Evolutionary conservation across 1,284 basidiomycete species (phyloP).

Genomic region (Agaricales sp.): DNA sequence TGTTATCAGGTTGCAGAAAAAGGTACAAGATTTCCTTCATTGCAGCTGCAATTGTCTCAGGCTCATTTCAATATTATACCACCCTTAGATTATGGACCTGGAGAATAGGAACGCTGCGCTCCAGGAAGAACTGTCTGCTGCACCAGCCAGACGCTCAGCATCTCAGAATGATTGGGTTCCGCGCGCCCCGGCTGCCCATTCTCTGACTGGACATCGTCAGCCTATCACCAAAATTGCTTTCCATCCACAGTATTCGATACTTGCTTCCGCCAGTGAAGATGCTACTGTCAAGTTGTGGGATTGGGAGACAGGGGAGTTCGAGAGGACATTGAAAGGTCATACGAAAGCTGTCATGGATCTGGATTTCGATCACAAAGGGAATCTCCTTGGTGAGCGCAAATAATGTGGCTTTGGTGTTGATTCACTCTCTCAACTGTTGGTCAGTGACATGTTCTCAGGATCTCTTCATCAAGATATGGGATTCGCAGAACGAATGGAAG

Average conservation of each 20-base stretch:
- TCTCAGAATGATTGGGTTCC: slow-evolving; percentile 75
- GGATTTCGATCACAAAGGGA: slow-evolving; percentile 82
- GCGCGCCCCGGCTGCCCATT: slow-evolving; percentile 68
- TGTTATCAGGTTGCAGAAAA: slow-evolving; percentile 88
- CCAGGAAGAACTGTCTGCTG: slow-evolving; percentile 66
- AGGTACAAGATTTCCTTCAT: slow-evolving; percentile 38
- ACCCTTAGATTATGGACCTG: slow-evolving; percentile 74
- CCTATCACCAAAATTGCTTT: slow-evolving; percentile 76
- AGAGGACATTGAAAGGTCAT: slow-evolving; percentile 86
- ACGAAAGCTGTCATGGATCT: slow-evolving; percentile 84
- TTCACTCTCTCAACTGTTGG: not conserved
- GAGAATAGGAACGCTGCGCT: slow-evolving; percentile 71
- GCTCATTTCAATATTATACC: not conserved
- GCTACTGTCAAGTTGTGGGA: slow-evolving; percentile 90
- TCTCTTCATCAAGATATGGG: slow-evolving; percentile 88
- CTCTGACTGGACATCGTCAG: slow-evolving; percentile 72
- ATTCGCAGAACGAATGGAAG: slow-evolving; percentile 82
- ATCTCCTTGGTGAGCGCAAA: slow-evolving; percentile 56
- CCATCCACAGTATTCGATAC: slow-evolving; percentile 76
- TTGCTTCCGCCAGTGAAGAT: slow-evolving; percentile 84
- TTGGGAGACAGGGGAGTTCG: slow-evolving; percentile 92
- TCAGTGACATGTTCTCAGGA: slow-evolving; percentile 85
- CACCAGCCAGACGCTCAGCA: slow-evolving; percentile 44
- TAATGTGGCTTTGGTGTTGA: slow-evolving; percentile 1
- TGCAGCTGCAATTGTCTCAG: not conserved